Percentiles rank a stretch among this genome's conserved stretches.
Evolutionary conservation across 1,284 basidiomycete genomes (phyloP).

Genomic region (Rhodotorula sp.): DNA sequence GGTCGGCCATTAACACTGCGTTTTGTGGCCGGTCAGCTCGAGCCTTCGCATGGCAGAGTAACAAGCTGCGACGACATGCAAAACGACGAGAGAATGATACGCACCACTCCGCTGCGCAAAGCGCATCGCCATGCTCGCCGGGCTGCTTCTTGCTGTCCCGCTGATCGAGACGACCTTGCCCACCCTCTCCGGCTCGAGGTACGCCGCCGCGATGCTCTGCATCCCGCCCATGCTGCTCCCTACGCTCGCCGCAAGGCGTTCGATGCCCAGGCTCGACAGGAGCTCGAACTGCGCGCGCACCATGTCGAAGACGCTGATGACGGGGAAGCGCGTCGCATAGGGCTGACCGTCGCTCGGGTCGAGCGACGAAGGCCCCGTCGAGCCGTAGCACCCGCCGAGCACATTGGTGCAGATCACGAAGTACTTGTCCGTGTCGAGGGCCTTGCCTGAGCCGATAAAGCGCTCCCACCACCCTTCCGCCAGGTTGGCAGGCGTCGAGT

Average conservation of each 20-base stretch:
- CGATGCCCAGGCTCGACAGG: conserved; percentile 80
- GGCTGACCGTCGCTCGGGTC: conserved; percentile 67
- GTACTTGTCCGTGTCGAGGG: conserved; percentile 89
- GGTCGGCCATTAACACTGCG: conserved; percentile 94
- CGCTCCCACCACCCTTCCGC: conserved; percentile 97
- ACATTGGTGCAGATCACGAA: conserved; percentile 97
- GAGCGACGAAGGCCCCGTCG: conserved; percentile 84
- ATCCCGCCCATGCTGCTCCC: conserved; percentile 97
- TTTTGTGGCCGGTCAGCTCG: not conserved
- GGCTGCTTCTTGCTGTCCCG: conserved; percentile 86
- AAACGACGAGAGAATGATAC: conserved; percentile 44
- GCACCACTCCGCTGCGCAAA: conserved; percentile 90
- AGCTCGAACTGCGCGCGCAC: conserved; percentile 83
- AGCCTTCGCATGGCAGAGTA: no score
- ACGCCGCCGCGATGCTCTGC: conserved; percentile 94
- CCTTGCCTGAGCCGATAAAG: conserved; percentile 92
- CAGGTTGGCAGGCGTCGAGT: conserved; percentile 74
- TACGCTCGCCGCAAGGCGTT: conserved; percentile 85
- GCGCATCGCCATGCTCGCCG: conserved; percentile 90
- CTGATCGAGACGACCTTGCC: conserved; percentile 88
- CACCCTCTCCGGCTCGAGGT: conserved; percentile 86
- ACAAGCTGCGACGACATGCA: no score
- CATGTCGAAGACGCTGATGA: conserved; percentile 96
- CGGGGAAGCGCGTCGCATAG: conserved; percentile 89
- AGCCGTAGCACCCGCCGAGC: conserved; percentile 95